A percentile compares a stretch with the other conserved stretches of the same genome.
Evolutionary conservation across 306 rosid genomes (phyloP).

Genomic region (Vicia sativa): DNA sequence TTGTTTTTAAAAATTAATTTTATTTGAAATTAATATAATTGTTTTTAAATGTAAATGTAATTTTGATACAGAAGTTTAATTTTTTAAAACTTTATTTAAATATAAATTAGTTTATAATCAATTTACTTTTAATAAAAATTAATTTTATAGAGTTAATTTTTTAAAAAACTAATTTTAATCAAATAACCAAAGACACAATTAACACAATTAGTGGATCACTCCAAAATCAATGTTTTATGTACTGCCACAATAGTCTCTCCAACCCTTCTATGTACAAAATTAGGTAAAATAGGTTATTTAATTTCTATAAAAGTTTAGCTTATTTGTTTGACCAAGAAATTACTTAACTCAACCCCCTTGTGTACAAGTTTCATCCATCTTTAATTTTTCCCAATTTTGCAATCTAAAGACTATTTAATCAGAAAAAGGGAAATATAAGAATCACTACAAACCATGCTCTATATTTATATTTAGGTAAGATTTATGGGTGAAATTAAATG

Average conservation of each 20-base stretch:
- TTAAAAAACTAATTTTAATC: no score
- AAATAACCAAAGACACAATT: no score
- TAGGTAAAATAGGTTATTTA: conserved; percentile 3
- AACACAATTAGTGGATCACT: no score
- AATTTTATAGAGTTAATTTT: no score
- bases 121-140: no score
- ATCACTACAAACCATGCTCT: conserved; percentile 19
- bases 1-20: no score
- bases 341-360: conserved; percentile 22
- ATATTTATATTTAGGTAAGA: conserved; percentile 13
- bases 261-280: conserved; percentile 2
- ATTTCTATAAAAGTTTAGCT: neutral
- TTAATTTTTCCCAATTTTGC: conserved; percentile 1
- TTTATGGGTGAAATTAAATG: conserved; percentile 20
- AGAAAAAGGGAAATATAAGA: neutral
- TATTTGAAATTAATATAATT: no score
- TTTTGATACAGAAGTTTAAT: no score
- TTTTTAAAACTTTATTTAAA: no score
- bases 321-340: conserved; percentile 6
- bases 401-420: neutral
- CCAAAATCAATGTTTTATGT: no score
- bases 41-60: no score
- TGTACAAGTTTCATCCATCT: conserved; percentile 18
- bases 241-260: neutral
- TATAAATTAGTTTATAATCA: no score